Evolutionary conservation across 768 basidiomycete species (phyloP).

Genomic region (Multifurca ochricompacta): DNA sequence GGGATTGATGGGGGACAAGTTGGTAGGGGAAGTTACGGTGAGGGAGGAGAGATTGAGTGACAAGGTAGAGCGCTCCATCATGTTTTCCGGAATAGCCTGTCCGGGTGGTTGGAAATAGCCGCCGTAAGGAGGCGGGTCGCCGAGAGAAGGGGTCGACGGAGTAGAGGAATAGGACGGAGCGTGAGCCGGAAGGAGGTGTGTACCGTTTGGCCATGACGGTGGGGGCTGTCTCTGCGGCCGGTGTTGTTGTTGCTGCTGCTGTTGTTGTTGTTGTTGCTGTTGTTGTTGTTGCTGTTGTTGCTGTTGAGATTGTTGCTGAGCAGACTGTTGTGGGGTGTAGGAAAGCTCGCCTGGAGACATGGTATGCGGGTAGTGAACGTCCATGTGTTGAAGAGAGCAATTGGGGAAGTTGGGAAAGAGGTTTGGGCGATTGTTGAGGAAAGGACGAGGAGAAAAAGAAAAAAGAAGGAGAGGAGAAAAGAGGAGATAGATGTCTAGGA

Average conservation of each 20-base stretch:
- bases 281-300: background rate
- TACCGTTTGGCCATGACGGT: constrained; percentile 21
- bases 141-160: constrained; percentile 17
- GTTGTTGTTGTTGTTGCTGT: constrained; percentile 5
- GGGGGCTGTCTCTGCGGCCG: constrained; percentile 26
- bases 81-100: constrained; percentile 23
- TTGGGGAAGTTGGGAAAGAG: constrained; percentile 2
- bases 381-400: constrained; percentile 22
- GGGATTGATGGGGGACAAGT: constrained; percentile 54
- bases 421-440: constrained; percentile 11
- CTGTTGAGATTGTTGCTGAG: constrained; percentile 20
- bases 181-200: constrained; percentile 22
- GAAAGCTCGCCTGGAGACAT: constrained; percentile 27
- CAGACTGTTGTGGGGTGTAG: constrained; percentile 27
- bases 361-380: constrained; percentile 24
- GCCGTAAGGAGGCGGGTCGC: constrained; percentile 20
- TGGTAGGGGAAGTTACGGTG: constrained; percentile 57
- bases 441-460: background rate
- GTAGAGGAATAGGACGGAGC: constrained; percentile 18
- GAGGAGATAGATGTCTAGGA: constrained; percentile 12
- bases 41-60: constrained; percentile 64
- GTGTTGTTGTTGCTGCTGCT: background rate
- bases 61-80: constrained; percentile 33
- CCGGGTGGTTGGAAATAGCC: constrained; percentile 20
- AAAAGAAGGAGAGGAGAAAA: background rate